A percentile compares a stretch with the other conserved stretches of the same genome.
Evolutionary conservation across 2,329 filamentous ascomycete genomes (phyloP).

Genomic region (Clonostachys sp.): DNA sequence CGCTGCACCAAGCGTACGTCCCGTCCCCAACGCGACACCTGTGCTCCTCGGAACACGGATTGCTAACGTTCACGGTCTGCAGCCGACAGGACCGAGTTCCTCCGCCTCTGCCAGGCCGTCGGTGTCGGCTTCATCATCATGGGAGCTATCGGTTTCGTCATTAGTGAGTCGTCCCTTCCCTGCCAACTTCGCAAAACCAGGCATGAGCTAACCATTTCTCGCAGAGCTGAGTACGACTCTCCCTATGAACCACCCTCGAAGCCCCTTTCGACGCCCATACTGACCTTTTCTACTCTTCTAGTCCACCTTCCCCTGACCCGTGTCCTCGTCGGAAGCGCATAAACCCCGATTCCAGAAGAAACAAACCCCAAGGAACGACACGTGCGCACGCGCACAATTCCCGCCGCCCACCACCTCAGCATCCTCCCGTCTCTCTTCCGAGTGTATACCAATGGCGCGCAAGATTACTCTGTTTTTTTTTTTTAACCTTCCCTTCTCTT

Average conservation of each 20-base stretch:
- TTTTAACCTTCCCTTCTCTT: too few relatives aligned
- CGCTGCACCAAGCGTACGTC: conserved; percentile 57
- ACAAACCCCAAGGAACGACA: not conserved
- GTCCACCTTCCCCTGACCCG: conserved; percentile 69
- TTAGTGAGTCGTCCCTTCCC: too few relatives aligned
- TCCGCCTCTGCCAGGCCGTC: conserved; percentile 51
- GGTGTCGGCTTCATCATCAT: conserved; percentile 67
- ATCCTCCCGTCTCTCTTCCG: too few relatives aligned
- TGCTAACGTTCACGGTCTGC: not conserved
- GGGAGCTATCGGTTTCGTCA: conserved; percentile 60
- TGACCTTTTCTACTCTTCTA: conserved; percentile 14
- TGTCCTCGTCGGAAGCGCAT: conserved; percentile 63
- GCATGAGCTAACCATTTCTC: conserved; percentile 18
- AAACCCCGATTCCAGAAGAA: conserved; percentile 14
- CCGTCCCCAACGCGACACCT: conserved; percentile 1
- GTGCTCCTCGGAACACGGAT: conserved; percentile 1
- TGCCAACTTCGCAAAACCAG: too few relatives aligned
- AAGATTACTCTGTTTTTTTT: too few relatives aligned
- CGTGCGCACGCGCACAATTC: too few relatives aligned
- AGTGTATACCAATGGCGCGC: too few relatives aligned
- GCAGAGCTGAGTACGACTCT: conserved; percentile 59
- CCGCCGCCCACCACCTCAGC: too few relatives aligned
- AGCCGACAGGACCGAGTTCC: conserved; percentile 38
- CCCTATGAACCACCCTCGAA: not conserved
- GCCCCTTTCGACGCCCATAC: conserved; percentile 1